Base-by-base conservation (phyloP, 345 rosid genomes). In the Citrus hindsii region DNA sequence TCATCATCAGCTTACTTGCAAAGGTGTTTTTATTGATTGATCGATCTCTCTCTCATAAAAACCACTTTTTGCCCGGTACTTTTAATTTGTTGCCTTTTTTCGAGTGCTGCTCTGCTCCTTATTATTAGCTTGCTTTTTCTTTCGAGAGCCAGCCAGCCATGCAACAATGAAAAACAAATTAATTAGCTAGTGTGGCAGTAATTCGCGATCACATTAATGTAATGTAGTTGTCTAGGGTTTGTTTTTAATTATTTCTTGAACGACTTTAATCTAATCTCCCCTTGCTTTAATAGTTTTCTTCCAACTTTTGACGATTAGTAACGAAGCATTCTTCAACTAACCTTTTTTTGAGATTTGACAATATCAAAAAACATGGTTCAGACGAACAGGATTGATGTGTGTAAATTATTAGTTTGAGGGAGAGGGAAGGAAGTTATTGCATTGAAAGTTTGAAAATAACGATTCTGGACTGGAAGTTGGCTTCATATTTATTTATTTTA, bases 1-100 rank as follows among this genome's bases (percentile, higher is more conserved):
- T 19, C 4, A 21, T 7, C 28, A 3, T 67, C 64, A 48, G 70
- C 77, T 81, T 61, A 46, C 30, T 73, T 33, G 56, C 67, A 81
- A 77, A 68, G 69, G 30, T 73, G 63, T 2, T 58, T 68, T 73
- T 61, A 24, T 18, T 7, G 33, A 51, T 24, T 73, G 30, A 16
- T 38, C 42, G 5, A 32, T 32, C 33, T 32, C 33, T 32, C 33
- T 72, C 33, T 60, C 3, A 25, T 48, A 53, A 28, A 37, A 6
- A 32, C 32, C 24, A 4, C 58, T 28, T 19, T 25, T 55, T 6
- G 3, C 19, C 21, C 7, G 10, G 5, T 61, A 25, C 65, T 61
- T 32, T 24, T 61, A 61, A 9, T 12, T 25, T 61, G 65, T 0
- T 0, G 5, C 5, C 64, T 4, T 60, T 61, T 60, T 25, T 42